phyloP scores from a whole-genome alignment of 306 rosid species.

The Myrica gale region DNA sequence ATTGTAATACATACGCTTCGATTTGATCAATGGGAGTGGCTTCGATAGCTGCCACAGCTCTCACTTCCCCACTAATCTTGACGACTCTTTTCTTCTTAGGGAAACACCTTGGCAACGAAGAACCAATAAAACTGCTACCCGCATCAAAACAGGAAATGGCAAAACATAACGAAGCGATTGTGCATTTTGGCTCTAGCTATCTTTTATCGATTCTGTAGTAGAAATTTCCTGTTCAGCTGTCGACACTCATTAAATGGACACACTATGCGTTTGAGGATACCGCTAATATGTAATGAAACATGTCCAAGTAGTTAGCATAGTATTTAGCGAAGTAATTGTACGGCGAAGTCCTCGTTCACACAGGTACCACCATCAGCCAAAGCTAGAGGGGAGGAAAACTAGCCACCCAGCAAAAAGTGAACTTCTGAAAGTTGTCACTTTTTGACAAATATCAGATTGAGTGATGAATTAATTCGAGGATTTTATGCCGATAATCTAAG shows the following conservation, averaged over 20 bases:
- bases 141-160: conserved; percentile 28
- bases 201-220: not conserved
- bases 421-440: not conserved
- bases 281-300: not conserved
- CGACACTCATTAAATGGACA: not conserved
- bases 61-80: conserved; percentile 44
- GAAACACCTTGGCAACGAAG: conserved; percentile 38
- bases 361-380: too few species aligned
- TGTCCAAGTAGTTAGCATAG: not conserved
- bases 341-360: not conserved
- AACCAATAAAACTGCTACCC: conserved; percentile 56
- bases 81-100: conserved; percentile 38
- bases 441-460: not conserved
- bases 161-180: not conserved
- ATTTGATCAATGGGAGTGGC: conserved; percentile 47
- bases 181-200: not conserved
- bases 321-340: not conserved
- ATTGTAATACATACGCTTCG: conserved; percentile 58
- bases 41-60: conserved; percentile 52
- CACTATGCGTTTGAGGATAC: not conserved
- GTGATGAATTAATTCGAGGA: not conserved
- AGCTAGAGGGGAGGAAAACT: too few species aligned
- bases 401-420: not conserved
- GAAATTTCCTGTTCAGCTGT: not conserved
- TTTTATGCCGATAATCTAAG: not conserved